Base-by-base conservation (phyloP, 2,329 filamentous ascomycete genomes). In the Trichoderma sp. region DNA sequence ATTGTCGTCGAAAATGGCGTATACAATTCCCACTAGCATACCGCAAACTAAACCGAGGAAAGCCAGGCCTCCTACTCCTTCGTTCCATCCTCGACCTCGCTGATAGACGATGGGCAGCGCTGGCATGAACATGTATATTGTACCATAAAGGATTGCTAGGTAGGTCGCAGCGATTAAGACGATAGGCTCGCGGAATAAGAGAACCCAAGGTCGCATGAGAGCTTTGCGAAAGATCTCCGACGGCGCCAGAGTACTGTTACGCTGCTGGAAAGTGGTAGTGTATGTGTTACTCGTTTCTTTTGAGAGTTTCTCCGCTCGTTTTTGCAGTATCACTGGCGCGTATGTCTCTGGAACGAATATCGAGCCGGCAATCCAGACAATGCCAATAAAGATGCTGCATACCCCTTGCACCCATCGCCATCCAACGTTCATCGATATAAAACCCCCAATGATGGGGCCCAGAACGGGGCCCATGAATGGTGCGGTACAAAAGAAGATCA, bases 401-500 rank as follows among this genome's bases (percentile, higher is more conserved):
- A 88, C 82, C 79, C 86, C 91, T 79, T 92, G 92, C 2, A 88
- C 85, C 90, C 89, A 92, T 49, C 87, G 84, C 90, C 90, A 92
- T 4, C 83, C 84, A 4, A 86, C 85, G 70, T 85, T 81, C 73
- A 91, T 79, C 0, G 88, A 82, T 26, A 91, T 87, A 73, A 89
- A 87, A 0, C 89, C 90, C n/a, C 90, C 90, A 0, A 87, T 83
- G 5, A 92, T 88, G 13, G 90, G 90, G 0, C 90, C 90, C 1
- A 91, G 79, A 0, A 89, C 89, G 0, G 89, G 90, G 0, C 89
- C 90, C 0, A 92, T 63, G 13, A 54, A 54, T 8, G 60, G 60
- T 1, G 60, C 60, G 24, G 30, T 26, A 21, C 46, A 63, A 32
- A 63, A 63, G 16, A 63, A 54, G 10, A 63, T 54, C 60, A 63